Evolutionary conservation across 129 eudicot genomes (phyloP).

Genomic region (Logfia minima): DNA sequence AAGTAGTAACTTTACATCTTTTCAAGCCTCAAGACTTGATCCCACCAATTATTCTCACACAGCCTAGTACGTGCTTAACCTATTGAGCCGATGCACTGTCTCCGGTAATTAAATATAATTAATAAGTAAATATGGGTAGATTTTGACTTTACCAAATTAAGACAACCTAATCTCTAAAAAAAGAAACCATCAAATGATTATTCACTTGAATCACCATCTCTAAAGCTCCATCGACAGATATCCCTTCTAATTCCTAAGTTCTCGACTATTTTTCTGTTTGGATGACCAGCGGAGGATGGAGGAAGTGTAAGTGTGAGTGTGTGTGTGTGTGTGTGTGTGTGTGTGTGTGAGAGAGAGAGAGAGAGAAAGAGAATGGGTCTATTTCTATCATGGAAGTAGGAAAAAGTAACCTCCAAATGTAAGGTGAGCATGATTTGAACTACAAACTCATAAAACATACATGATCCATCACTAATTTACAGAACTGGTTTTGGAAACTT

Average conservation of each 20-base stretch:
- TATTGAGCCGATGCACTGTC: neutral
- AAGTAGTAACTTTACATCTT: neutral
- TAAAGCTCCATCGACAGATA: neutral
- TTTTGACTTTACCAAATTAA: neutral
- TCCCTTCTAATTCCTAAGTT: neutral
- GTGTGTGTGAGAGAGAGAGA: neutral
- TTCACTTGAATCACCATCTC: neutral
- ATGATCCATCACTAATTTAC: neutral
- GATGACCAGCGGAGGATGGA: neutral
- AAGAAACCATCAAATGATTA: neutral
- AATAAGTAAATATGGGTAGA: neutral
- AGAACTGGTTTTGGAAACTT: conserved; percentile 5
- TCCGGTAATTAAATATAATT: neutral
- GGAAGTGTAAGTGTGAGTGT: neutral
- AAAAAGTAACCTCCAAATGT: conserved; percentile 1
- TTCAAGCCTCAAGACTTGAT: neutral
- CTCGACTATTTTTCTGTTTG: neutral
- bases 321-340: neutral
- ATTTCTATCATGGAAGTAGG: neutral
- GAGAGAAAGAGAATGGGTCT: neutral
- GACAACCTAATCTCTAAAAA: neutral
- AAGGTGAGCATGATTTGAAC: neutral
- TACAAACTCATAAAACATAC: neutral
- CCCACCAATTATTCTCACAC: neutral
- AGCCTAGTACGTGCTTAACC: neutral